A percentile compares a stretch with the other conserved stretches of the same genome.
Evolutionary conservation across 2,329 filamentous ascomycete species (phyloP).

Genomic region (Alternaria gansuensis): DNA sequence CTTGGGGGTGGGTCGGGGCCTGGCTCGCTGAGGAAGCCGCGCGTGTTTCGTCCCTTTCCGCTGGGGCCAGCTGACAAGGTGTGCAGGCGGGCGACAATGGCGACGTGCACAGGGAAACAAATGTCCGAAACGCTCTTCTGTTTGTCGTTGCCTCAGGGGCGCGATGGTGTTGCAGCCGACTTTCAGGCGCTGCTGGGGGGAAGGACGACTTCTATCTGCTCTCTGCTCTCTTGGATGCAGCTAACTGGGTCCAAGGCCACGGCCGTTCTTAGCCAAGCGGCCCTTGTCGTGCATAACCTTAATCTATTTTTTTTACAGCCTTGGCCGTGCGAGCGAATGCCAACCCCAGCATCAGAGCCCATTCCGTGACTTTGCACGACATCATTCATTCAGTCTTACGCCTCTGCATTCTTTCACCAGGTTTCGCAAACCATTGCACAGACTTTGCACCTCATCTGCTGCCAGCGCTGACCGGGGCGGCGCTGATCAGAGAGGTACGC

Average conservation of each 20-base stretch:
- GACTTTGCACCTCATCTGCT: slow-evolving; percentile 12
- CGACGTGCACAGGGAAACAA: slow-evolving; percentile 17
- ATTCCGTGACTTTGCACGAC: not conserved
- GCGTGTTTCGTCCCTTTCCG: slow-evolving; percentile 33
- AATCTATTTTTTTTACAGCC: slow-evolving; percentile 36
- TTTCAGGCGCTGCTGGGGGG: slow-evolving; percentile 9
- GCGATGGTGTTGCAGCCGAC: slow-evolving; percentile 18
- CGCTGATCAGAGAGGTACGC: slow-evolving; percentile 9
- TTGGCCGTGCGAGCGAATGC: slow-evolving; percentile 16
- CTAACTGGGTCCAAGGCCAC: slow-evolving; percentile 16
- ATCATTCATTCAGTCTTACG: slow-evolving; percentile 1
- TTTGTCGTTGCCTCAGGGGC: slow-evolving; percentile 4
- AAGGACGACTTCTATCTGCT: slow-evolving; percentile 4
- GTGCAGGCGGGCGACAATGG: slow-evolving; percentile 24
- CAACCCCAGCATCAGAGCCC: slow-evolving; percentile 9
- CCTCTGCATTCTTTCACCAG: not conserved
- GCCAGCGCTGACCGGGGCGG: slow-evolving; percentile 8
- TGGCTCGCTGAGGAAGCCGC: slow-evolving; percentile 23
- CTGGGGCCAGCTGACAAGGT: slow-evolving; percentile 27
- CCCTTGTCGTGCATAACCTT: slow-evolving; percentile 19
- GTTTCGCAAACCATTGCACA: slow-evolving; percentile 2
- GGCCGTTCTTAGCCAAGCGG: slow-evolving; percentile 25
- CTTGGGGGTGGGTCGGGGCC: slow-evolving; percentile 27
- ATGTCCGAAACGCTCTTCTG: slow-evolving; percentile 16
- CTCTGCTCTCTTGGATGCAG: slow-evolving; percentile 12